These are phyloP conservation scores for Fraxinus angustifolia DNA, from an alignment of 305 asterid species.

Conservation along the genomic window DNA sequence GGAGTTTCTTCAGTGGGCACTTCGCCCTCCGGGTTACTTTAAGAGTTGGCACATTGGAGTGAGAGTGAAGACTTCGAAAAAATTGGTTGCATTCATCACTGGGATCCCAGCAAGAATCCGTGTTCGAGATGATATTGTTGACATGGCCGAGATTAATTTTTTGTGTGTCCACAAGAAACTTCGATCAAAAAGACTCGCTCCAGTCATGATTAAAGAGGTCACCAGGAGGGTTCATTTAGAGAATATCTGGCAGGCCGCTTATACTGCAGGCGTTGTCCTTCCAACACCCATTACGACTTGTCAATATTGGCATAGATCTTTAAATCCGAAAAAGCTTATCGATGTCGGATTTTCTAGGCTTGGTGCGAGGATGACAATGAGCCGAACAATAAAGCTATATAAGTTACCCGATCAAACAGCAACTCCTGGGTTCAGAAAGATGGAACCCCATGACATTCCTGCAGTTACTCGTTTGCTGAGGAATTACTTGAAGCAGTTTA, in stretches of 20 bases:
- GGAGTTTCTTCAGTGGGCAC: slow-evolving; percentile 50
- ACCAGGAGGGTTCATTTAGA: slow-evolving; percentile 52
- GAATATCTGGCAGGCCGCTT: slow-evolving; percentile 48
- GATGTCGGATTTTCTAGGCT: slow-evolving; percentile 48
- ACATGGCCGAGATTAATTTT: slow-evolving; percentile 48
- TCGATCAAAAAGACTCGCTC: slow-evolving; percentile 45
- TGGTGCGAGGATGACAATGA: slow-evolving; percentile 50
- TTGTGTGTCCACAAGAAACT: slow-evolving; percentile 53
- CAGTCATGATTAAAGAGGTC: slow-evolving; percentile 47
- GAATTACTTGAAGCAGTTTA: slow-evolving; percentile 35
- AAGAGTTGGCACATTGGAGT: slow-evolving; percentile 49
- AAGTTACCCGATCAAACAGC: slow-evolving; percentile 38
- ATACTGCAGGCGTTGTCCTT: slow-evolving; percentile 47
- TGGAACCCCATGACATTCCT: slow-evolving; percentile 47
- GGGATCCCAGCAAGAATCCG: slow-evolving; percentile 45
- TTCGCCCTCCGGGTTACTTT: slow-evolving; percentile 42
- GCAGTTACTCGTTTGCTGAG: slow-evolving; percentile 41
- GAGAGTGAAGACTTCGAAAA: slow-evolving; percentile 41
- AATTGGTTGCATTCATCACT: slow-evolving; percentile 19
- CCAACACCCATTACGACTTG: slow-evolving; percentile 32
- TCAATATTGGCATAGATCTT: slow-evolving; percentile 38
- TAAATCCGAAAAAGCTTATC: slow-evolving; percentile 45
- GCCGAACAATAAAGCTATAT: slow-evolving; percentile 46
- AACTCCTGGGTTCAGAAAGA: slow-evolving; percentile 42
- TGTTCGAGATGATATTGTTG: slow-evolving; percentile 34